Evolutionary conservation across 371 early-diverging fungal genomes (phyloP), one percentile per base, ranked within the genome.

Genomic region (Haplosporangium sp.): DNA sequence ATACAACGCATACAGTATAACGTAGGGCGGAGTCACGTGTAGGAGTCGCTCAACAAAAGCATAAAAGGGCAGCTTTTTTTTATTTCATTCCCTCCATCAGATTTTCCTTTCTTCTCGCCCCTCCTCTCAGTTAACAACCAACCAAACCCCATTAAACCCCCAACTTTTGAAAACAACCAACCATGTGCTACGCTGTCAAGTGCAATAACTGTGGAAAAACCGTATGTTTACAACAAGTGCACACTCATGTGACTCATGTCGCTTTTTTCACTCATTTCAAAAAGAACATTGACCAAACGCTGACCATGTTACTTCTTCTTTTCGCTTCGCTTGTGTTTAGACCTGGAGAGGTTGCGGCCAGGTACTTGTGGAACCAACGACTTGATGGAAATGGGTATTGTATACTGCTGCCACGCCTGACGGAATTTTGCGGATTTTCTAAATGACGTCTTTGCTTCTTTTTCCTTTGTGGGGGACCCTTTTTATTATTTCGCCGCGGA

Each of bases 281-380:
- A n/a, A 38, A 21, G 20, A 13, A n/a, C 3, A 41, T 57, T 16
- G 12, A 41, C 40, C 13, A 14, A 18, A 16, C 42, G 18, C 13
- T 16, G 20, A 42, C 16, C 18, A 46, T 23, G 43, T 16, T 46
- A 5, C 42, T 23, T 41, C 14, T 37, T 37, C 41, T 21, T 29
- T 29, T 21, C 16, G 6, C 46, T 41, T 23, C 12, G 8, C 23
- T 16, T 29, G 6, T 47, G n/a, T 36, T 20, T 64, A 74, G 74
- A 69, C 74, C 74, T 74, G 74, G 74, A 60, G 51, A 52, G 74
- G 74, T n/a, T 74, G 74, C 43, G 74, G 74, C 20, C 48, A 47
- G 74, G 74, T 73, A 73, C 9, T 23, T 12, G 42, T 10, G 2
- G 23, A 20, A 20, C 11, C 29, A 23, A 23, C 7, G 40, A 29